These are phyloP conservation scores for Xylaria acuta DNA, from an alignment of 495 filamentous ascomycete genomes.

Conservation along the genomic window DNA sequence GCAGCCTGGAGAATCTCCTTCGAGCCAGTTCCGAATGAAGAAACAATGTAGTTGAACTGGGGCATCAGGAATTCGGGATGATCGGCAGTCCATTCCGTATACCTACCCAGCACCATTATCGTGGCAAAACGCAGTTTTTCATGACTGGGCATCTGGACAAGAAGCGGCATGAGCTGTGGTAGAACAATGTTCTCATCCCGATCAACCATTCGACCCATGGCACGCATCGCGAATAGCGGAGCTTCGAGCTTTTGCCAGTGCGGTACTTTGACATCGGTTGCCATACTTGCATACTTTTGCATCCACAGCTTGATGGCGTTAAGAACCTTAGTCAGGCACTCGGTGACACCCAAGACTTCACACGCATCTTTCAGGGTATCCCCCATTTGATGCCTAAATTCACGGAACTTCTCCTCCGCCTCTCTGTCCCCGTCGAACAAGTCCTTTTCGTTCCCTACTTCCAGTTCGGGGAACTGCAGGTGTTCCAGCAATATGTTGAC, in stretches of 20 bases:
- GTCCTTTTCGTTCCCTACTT: conserved; percentile 74
- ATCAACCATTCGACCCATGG: conserved; percentile 97
- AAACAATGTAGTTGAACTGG: conserved; percentile 93
- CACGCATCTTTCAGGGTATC: conserved; percentile 98
- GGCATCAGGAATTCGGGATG: conserved; percentile 90
- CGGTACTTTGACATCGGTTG: conserved; percentile 76
- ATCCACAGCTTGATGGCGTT: conserved; percentile 87
- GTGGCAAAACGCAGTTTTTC: conserved; percentile 96
- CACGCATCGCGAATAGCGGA: conserved; percentile 91
- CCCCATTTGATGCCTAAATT: conserved; percentile 96
- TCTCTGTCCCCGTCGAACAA: conserved; percentile 95
- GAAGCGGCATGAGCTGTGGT: conserved; percentile 85
- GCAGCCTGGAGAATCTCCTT: conserved; percentile 89
- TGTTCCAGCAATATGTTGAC: conserved; percentile 95
- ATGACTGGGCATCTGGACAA: conserved; percentile 93
- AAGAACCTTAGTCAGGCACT: conserved; percentile 88
- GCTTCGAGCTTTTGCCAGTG: conserved; percentile 97
- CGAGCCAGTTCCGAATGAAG: conserved; percentile 82
- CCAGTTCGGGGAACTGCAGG: conserved; percentile 84
- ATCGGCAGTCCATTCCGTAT: conserved; percentile 96
- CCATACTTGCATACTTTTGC: conserved; percentile 75
- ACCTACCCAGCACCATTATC: conserved; percentile 94
- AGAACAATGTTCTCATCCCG: conserved; percentile 84
- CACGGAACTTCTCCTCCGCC: conserved; percentile 94
- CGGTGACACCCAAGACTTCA: conserved; percentile 89